Conservation (phyloP, 805 yeast species). For the Metschnikowia santaceciliae region DNA sequence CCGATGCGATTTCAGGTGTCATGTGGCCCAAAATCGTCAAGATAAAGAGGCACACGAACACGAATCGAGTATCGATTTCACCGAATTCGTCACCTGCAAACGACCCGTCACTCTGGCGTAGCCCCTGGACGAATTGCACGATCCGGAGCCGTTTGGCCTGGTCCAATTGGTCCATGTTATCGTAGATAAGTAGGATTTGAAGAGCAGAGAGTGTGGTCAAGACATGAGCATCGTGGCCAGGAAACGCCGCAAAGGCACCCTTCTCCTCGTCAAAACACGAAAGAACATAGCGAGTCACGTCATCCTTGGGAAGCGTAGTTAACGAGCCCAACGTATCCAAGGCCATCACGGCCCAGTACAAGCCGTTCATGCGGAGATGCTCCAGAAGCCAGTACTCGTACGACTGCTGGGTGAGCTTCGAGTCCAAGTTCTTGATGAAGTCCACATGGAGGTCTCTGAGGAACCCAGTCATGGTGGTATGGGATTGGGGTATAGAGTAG, state of each 20-base stretch:
- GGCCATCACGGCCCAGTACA: constrained; percentile 93
- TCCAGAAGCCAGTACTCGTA: constrained; percentile 86
- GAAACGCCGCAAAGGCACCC: constrained; percentile 90
- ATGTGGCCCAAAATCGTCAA: constrained; percentile 66
- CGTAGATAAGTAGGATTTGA: constrained; percentile 67
- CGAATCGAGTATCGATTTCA: constrained; percentile 89
- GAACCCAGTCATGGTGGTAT: constrained; percentile 1
- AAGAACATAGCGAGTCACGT: constrained; percentile 64
- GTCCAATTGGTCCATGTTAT: constrained; percentile 43
- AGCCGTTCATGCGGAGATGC: constrained; percentile 84
- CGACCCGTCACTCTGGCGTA: constrained; percentile 64
- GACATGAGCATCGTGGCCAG: constrained; percentile 84
- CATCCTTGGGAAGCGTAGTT: constrained; percentile 52
- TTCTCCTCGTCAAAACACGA: constrained; percentile 53
- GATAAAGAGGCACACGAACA: constrained; percentile 74
- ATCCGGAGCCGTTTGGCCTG: constrained; percentile 25
- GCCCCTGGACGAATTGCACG: constrained; percentile 25
- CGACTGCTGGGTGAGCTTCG: constrained; percentile 37
- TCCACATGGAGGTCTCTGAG: constrained; percentile 26
- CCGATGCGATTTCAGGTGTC: constrained; percentile 49
- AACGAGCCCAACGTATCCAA: constrained; percentile 54
- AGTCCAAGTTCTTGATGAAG: constrained; percentile 34
- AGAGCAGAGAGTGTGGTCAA: constrained; percentile 82
- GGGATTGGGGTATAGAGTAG: neutral
- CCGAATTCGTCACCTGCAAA: constrained; percentile 90